phyloP scores from a whole-genome alignment of 116 monocot genomes.

The Zostera marina region DNA sequence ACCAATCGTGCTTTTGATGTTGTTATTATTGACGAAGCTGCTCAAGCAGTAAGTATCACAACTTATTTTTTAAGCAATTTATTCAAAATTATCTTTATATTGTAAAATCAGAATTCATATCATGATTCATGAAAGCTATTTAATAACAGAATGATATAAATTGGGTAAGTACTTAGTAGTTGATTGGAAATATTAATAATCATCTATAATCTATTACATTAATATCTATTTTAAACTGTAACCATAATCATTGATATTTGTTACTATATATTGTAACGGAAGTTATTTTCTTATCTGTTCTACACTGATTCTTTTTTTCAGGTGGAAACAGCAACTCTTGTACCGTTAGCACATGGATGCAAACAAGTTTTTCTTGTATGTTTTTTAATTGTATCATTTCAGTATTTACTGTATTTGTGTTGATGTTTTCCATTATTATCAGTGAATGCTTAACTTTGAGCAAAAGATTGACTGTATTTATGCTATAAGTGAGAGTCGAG shows the following conservation, averaged over 20 bases:
- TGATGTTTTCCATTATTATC: background rate
- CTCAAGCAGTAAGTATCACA: conserved; percentile 77
- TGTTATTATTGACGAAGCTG: conserved; percentile 99
- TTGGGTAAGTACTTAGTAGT: too few relatives aligned
- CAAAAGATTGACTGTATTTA: background rate
- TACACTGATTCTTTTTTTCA: conserved; percentile 8
- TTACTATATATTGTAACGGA: background rate
- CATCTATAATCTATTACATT: too few relatives aligned
- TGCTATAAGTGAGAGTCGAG: too few relatives aligned
- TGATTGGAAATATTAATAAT: too few relatives aligned
- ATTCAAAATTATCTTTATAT: background rate
- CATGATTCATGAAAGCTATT: too few relatives aligned
- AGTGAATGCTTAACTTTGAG: background rate
- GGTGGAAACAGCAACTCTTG: conserved; percentile 95
- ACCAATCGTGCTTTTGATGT: conserved; percentile 90
- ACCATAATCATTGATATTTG: background rate
- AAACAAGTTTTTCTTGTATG: conserved; percentile 96
- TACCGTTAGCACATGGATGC: conserved; percentile 87
- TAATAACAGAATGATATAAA: too few relatives aligned
- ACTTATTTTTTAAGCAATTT: background rate
- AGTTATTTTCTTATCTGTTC: background rate
- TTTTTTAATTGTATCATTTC: conserved; percentile 4
- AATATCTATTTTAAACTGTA: background rate
- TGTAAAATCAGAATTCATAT: background rate
- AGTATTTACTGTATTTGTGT: background rate